Evolutionary conservation across 495 filamentous ascomycete species (phyloP).

Genomic region (Margaritispora aquatica): DNA sequence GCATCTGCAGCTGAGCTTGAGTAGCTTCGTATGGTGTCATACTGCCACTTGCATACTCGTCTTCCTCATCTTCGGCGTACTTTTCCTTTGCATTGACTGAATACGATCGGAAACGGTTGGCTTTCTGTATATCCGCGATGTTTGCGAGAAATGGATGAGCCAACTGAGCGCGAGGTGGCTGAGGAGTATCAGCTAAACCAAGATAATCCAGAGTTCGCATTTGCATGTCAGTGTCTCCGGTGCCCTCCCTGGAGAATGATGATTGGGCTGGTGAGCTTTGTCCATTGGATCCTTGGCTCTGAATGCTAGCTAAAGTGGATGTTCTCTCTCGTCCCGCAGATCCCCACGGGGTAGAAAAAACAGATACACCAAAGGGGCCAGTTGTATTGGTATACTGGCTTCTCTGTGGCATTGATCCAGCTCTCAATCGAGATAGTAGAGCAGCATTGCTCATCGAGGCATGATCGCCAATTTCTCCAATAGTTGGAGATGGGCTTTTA

Average conservation of each 20-base stretch:
- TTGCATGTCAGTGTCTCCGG: slow-evolving; percentile 72
- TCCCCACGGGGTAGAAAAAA: slow-evolving; percentile 84
- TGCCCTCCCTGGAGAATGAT: slow-evolving; percentile 83
- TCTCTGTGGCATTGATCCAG: slow-evolving; percentile 92
- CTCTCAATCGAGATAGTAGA: slow-evolving; percentile 78
- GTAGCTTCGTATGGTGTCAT: slow-evolving; percentile 63
- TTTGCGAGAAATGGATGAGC: slow-evolving; percentile 73
- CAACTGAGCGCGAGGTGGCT: slow-evolving; percentile 66
- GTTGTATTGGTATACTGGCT: slow-evolving; percentile 54
- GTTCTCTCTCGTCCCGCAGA: slow-evolving; percentile 69
- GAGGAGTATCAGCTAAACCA: slow-evolving; percentile 89
- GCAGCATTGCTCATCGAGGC: slow-evolving; percentile 54
- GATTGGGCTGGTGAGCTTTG: slow-evolving; percentile 86
- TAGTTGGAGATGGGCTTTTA: slow-evolving; percentile 65
- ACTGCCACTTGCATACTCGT: slow-evolving; percentile 72
- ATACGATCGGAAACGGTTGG: slow-evolving; percentile 89
- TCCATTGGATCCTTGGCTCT: slow-evolving; percentile 64
- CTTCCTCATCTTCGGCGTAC: slow-evolving; percentile 89
- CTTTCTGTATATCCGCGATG: slow-evolving; percentile 64
- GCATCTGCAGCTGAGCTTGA: slow-evolving; percentile 57
- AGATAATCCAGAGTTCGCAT: slow-evolving; percentile 95
- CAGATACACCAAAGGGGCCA: slow-evolving; percentile 75
- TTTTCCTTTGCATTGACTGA: slow-evolving; percentile 98
- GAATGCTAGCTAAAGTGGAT: slow-evolving; percentile 80
- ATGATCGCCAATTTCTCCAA: slow-evolving; percentile 52